Evolutionary conservation across 148 eudicot species (phyloP).

Genomic region (Oxyria digyna): DNA sequence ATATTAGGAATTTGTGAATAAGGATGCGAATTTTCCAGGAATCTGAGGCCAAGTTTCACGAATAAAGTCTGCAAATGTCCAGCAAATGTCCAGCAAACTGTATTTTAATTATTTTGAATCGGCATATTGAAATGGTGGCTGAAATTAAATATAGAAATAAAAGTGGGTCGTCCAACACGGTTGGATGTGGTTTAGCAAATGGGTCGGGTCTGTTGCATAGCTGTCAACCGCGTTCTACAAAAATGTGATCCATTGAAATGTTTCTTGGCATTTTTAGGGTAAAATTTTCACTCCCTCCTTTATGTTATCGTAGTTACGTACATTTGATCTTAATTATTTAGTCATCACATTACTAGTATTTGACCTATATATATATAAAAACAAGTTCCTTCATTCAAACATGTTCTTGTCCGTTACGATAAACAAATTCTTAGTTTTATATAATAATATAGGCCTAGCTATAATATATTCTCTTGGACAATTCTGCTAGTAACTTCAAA

Average conservation of each 20-base stretch:
- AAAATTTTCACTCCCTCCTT: background rate
- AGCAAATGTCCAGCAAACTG: background rate
- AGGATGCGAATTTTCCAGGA: background rate
- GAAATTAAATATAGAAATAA: no score
- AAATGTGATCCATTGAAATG: background rate
- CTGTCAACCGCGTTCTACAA: background rate
- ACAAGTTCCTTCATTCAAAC: no score
- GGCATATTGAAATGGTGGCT: background rate
- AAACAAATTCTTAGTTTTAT: no score
- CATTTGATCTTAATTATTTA: no score
- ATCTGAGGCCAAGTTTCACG: background rate
- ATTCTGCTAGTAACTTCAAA: no score
- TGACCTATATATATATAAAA: no score
- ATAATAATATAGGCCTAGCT: no score
- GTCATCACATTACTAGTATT: no score
- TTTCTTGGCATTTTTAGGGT: slow-evolving; percentile 6
- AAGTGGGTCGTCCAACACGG: slow-evolving; percentile 3
- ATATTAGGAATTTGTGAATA: no score
- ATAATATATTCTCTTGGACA: no score
- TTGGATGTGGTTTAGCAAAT: background rate
- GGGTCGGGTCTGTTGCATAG: background rate
- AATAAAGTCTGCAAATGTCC: background rate
- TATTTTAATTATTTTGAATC: background rate
- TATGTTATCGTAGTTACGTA: no score
- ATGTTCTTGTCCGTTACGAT: no score